Evolutionary conservation across 176 grass and related monocot species (phyloP).

Genomic region (Lolium multiflorum): DNA sequence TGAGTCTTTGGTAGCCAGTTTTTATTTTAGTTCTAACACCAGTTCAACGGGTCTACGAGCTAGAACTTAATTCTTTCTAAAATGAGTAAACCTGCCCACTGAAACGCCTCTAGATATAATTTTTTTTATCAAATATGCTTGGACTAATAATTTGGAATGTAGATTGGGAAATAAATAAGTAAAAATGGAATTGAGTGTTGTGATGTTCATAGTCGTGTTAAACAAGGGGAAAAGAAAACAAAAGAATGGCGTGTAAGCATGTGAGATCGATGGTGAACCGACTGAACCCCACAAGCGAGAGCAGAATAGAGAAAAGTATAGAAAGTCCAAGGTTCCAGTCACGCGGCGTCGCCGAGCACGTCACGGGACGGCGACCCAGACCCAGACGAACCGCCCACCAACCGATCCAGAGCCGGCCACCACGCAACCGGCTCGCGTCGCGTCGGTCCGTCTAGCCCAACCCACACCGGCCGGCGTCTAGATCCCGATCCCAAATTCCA

Average conservation of each 20-base stretch:
- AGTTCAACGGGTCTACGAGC: too few relatives aligned
- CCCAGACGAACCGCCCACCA: neutral
- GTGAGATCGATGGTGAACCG: neutral
- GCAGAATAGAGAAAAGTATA: too few relatives aligned
- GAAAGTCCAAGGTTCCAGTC: neutral
- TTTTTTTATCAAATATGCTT: too few relatives aligned
- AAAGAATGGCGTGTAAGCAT: conserved; percentile 23
- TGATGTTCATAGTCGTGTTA: neutral
- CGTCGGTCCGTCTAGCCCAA: neutral
- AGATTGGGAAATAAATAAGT: too few relatives aligned
- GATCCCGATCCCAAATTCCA: conserved; percentile 38
- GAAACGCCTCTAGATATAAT: too few relatives aligned
- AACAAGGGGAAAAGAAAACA: neutral
- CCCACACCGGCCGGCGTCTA: neutral
- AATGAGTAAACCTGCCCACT: too few relatives aligned
- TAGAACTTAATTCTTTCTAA: too few relatives aligned
- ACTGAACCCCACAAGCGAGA: neutral
- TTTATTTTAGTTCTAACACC: too few relatives aligned
- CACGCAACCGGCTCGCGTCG: neutral
- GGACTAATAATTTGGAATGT: too few relatives aligned
- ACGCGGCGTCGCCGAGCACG: neutral
- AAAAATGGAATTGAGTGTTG: too few relatives aligned
- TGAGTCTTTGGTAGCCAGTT: too few relatives aligned
- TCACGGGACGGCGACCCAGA: neutral
- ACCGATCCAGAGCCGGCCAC: neutral